Base-by-base conservation (phyloP, 305 asterid species). In the Fraxinus dipetala region DNA sequence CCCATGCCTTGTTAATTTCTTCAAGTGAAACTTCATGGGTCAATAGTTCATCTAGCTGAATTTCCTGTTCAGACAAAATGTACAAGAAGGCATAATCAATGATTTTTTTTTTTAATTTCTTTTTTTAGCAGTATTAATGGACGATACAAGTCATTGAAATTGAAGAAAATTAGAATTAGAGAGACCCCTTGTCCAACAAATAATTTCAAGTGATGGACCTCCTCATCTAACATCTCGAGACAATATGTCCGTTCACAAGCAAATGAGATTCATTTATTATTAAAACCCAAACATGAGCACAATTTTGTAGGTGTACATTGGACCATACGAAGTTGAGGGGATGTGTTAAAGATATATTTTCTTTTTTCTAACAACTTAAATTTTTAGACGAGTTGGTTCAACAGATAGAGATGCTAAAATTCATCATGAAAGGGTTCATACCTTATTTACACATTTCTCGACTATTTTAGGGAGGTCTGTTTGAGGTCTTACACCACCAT, bases 391-490 rank as follows among this genome's bases (percentile, higher is more conserved):
- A 63, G 34, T 0, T 10, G n/a, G 7, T 10, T 22, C n/a, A 24
- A 10, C 18, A 0, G 1, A 10, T 24, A 10, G 6, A 65, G 11
- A 0, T 59, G 0, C 69, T 59, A 59, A 13, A 20, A 20, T 59
- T 59, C 69, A 4, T n/a, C 13, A 5, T 16, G 24, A 24, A 24
- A 26, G 6, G 67, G 14, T 32, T 4, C 13, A 22, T 86, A 94
- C 98, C 98, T 92, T 88, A 85, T 81, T 88, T 51, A 91, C 82
- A 31, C 98, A 92, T 87, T 92, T 92, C 31, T 91, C 88, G 22
- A 94, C 82, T 72, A 94, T 86, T 24, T 80, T 78, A 30, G 96
- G 97, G 72, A 92, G 95, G 84, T 94, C 97, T 0, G 97, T 77
- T 32, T 85, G 92, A 73, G 93, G 82, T 79, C 93, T 89, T 6